Evolutionary conservation across 345 rosid species (phyloP), one percentile per base, ranked within the genome.

Genomic region (Salix arbutifolia): DNA sequence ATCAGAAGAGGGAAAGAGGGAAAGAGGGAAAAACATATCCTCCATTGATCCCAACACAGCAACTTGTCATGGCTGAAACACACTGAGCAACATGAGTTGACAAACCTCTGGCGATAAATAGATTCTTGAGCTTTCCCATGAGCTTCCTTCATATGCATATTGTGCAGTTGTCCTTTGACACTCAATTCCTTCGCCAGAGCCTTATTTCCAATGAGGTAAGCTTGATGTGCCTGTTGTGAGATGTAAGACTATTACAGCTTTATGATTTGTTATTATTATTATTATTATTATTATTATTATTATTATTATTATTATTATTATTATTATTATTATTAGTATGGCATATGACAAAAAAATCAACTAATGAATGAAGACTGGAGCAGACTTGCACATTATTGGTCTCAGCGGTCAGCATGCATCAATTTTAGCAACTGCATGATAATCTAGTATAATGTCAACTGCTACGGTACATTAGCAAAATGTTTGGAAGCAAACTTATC

Each of bases 71-170:
- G 65, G 44, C 58, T 18, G 52, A 70, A 73, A 74, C 48, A 42
- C 65, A 69, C 25, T 3, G 69, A 61, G 70, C 58, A 58, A 67
- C 38, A 77, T 79, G 40, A 78, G 50, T 74, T 64, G 62, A 84
- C 93, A 82, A 87, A 96, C 98, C 99, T 94, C 79, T 88, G 93
- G 73, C 92, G 97, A 81, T 89, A 96, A 76, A 94, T 94, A 71
- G 98, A 90, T 68, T 96, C 98, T 76, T 94, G 97, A 33, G 98
- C 99, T 86, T 91, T 96, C 52, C 91, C 98, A 86, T 94, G 98
- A 68, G 97, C 95, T 81, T 90, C 97, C 83, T 94, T 96, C 98
- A 96, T 96, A 75, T 92, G 94, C 89, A 90, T 81, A 82, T 91
- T 92, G 79, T 96, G 93, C 78, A 89, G 79, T 84, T 96, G 97